Conservation (phyloP, 2,329 filamentous ascomycete species). For the Botrytis porri region DNA sequence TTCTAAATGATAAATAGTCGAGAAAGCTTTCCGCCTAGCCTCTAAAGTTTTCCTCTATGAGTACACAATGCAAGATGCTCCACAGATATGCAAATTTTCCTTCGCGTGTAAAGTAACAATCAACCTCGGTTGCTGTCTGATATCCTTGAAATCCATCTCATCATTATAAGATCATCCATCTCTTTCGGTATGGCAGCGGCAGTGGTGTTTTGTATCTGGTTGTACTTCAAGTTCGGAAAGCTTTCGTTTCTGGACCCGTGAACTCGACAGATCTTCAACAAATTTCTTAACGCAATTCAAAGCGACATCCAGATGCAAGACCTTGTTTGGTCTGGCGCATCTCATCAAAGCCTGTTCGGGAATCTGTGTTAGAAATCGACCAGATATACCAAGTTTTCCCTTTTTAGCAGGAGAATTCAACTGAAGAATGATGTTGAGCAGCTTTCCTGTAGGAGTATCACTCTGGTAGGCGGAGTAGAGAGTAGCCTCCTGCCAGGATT, state of each 20-base stretch:
- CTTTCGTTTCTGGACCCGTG: not conserved
- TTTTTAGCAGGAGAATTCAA: constrained; percentile 22
- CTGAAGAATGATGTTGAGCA: constrained; percentile 26
- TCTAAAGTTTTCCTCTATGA: not conserved
- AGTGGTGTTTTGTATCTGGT: not conserved
- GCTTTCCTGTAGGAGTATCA: constrained; percentile 9
- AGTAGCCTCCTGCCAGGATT: constrained; percentile 28
- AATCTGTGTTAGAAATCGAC: constrained; percentile 31
- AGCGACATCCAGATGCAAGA: not conserved
- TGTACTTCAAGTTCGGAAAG: not conserved
- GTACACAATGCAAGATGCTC: not conserved
- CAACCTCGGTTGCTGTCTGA: not conserved
- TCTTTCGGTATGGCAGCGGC: not conserved
- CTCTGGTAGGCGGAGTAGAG: constrained; percentile 7
- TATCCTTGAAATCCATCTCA: not conserved
- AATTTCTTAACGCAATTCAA: not conserved
- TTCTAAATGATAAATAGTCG: not conserved
- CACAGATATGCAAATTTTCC: not conserved
- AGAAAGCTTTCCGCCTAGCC: not conserved
- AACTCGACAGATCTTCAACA: not conserved
- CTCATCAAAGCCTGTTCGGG: constrained; percentile 32
- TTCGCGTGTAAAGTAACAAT: not conserved
- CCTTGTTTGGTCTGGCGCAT: constrained; percentile 19
- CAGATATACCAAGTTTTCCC: constrained; percentile 18
- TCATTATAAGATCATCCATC: not conserved